Conservation (phyloP, 345 rosid genomes). For the Eucalyptus victrix region DNA sequence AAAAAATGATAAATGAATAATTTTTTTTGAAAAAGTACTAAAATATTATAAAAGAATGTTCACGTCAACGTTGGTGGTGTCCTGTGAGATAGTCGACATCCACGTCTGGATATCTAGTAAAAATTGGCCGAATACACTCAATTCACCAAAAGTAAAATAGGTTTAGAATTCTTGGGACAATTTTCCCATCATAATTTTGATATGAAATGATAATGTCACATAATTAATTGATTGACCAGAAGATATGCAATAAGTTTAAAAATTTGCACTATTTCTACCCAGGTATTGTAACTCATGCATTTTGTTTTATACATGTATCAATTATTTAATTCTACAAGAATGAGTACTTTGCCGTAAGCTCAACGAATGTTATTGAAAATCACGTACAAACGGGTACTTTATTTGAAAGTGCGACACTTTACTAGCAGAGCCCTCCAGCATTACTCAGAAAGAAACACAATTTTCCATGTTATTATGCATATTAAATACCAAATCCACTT, state of each 20-base stretch:
- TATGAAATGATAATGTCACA: neutral
- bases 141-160: neutral
- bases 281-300: neutral
- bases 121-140: neutral
- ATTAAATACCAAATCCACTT: neutral
- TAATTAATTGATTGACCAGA: neutral
- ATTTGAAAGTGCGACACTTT: neutral
- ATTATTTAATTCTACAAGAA: neutral
- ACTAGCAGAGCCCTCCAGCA: neutral
- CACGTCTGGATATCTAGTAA: accelerated
- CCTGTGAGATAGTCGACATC: too few relatives aligned
- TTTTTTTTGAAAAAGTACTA: too few relatives aligned
- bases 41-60: too few relatives aligned
- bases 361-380: neutral
- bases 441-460: neutral
- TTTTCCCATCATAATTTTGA: neutral
- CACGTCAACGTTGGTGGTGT: too few relatives aligned
- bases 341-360: neutral
- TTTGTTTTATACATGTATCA: neutral
- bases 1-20: neutral
- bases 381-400: neutral
- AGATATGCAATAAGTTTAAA: neutral
- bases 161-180: neutral
- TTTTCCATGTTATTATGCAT: neutral
- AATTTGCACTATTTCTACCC: neutral